Percentiles rank a stretch among this genome's conserved stretches.
Conservation (phyloP, 163 green algal genomes). For the Scenedesmus sp. region DNA sequence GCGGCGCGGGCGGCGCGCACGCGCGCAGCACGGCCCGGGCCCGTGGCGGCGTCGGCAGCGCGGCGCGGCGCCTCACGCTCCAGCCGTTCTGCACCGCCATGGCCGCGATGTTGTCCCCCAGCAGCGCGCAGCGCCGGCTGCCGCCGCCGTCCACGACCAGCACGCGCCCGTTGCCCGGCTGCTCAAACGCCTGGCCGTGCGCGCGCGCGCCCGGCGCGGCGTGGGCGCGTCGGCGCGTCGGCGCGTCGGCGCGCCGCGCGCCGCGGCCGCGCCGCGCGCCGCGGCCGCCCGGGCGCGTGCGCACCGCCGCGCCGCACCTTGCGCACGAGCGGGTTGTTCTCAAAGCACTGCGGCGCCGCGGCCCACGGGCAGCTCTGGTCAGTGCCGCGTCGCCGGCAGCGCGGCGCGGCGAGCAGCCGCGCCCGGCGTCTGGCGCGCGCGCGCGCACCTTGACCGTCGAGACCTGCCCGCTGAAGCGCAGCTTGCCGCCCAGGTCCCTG, state of each 20-base stretch:
- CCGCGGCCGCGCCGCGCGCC: not conserved
- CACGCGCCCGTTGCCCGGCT: conserved; percentile 83
- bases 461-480: conserved; percentile 76
- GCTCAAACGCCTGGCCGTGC: conserved; percentile 79
- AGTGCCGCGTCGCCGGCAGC: not conserved
- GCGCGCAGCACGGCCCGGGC: not conserved
- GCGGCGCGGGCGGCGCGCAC: not conserved
- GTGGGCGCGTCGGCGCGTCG: too few relatives aligned
- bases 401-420: too few relatives aligned
- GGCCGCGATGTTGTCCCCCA: conserved; percentile 94
- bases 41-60: too few relatives aligned
- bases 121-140: conserved; percentile 87
- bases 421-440: not conserved
- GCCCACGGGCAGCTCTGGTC: not conserved
- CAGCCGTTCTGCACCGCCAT: conserved; percentile 94
- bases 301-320: conserved; percentile 52
- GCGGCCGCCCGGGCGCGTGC: not conserved
- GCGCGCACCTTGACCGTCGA: conserved; percentile 67
- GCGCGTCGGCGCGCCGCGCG: too few relatives aligned
- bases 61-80: conserved; percentile 57
- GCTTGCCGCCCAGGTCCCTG: conserved; percentile 80
- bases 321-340: conserved; percentile 89
- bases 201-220: too few relatives aligned
- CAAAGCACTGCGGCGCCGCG: conserved; percentile 62
- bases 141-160: conserved; percentile 95